Base-by-base conservation (phyloP, 306 rosid species). In the Arachis stenosperma region DNA sequence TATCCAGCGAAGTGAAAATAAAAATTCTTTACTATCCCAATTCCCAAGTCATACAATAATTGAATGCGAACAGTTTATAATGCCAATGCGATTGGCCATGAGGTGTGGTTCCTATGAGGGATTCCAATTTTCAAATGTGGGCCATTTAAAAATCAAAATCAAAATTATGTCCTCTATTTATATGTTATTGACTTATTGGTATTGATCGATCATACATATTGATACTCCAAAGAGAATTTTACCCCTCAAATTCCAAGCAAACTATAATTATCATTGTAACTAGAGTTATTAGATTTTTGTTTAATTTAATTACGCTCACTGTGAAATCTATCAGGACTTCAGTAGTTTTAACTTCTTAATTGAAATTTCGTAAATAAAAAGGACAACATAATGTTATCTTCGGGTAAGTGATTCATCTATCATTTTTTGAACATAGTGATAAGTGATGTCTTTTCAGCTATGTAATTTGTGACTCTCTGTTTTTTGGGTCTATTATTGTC, bases 1-100 rank as follows among this genome's bases (percentile, higher is more conserved):
- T 40, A 75, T 60, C 65, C 10, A 4, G 47, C 69, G 61, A 76
- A 65, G 61, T 22, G 15, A 69, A 70, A 70, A 70, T 50, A 81
- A 75, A 75, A 14, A 64, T 65, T 74, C 67, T 73, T 68, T 63
- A 51, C 43, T 22, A 54, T 10, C 43, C 43, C 50, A 30, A 64
- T 5, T 29, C 37, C 37, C 3, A 33, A 61, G 11, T 22, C 13
- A 30, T 29, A 61, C 22, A 60, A 60, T 59, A 36, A 36, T 11
- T 12, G 65, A 36, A 60, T 39, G 66, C 27, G 6, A 12, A 15
- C 8, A 41, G 13, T 41, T 63, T 63, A 33, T 33, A 2, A 3
- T 40, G 29, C 67, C 67, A 8, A 11, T 14, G 41, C 2, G 27
- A 33, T 33, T 33, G 37, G 47, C 36, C 66, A 2, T 61, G 37